Base-by-base conservation (phyloP, 768 basidiomycete genomes). In the Serendipita vermifera region DNA sequence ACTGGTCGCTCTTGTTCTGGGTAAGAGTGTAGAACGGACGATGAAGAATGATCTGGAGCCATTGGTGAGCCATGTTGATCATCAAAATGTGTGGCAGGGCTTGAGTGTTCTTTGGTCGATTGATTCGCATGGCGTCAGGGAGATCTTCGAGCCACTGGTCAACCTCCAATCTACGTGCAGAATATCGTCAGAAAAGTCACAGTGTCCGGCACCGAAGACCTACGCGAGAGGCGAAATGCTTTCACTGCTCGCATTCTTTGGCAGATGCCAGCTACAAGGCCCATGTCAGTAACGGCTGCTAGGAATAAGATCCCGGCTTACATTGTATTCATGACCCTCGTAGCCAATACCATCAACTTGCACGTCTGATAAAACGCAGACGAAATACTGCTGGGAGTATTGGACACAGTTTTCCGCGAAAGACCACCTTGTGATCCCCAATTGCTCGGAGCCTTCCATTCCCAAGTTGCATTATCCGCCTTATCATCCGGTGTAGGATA, bases 31-130 rank as follows among this genome's bases (percentile, higher is more conserved):
- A 72, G 61, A 70, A 72, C 0, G 80, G 80, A 2, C 81, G 72
- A 58, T 82, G 78, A 0, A 83, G 73, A 15, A 83, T 72, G 32
- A 83, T 78, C 59, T 76, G 74, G 15, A 76, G 65, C 76, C 79
- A 81, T 72, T 77, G 77, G 62, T 77, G 79, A 7, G 74, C 69
- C 27, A 76, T 67, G 59, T 82, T 78, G 57, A 81, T 68, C 72
- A 77, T 77, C 27, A 81, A 66, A 26, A 75, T 69, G 57, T 81
- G 79, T 0, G 78, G 78, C 0, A 75, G 74, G 9, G 77, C 72
- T 7, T 72, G 74, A 5, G 70, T 66, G 5, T 73, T 71, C 31
- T 71, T 76, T 33, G 75, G 72, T 48, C 71, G 67, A 0, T 75
- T 78, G 29, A 79, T 51, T 22, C 46, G 11, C 46, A 51, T 51